phyloP scores from a whole-genome alignment of 2,329 filamentous ascomycete species.

The Fonsecaea multimorphosa region DNA sequence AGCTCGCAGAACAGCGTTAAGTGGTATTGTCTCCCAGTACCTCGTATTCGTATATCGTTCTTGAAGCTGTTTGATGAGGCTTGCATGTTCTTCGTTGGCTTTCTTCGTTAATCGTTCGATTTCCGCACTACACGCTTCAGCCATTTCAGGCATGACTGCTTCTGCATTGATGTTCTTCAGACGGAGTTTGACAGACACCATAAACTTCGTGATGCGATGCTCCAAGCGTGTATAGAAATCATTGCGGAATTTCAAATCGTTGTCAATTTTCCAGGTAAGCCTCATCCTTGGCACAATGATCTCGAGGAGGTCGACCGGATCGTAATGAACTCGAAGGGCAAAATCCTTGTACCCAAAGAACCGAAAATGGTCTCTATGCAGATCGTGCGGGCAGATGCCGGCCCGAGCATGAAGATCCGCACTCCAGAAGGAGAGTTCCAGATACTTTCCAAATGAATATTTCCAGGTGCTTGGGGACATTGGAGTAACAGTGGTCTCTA shows the following conservation, averaged over 20 bases:
- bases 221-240: conserved; percentile 84
- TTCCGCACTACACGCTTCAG: conserved; percentile 79
- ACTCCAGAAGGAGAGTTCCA: conserved; percentile 98
- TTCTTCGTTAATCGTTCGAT: conserved; percentile 78
- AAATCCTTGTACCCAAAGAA: conserved; percentile 91
- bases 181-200: conserved; percentile 80
- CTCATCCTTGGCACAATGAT: conserved; percentile 88
- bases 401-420: conserved; percentile 76
- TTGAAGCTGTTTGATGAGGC: conserved; percentile 77
- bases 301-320: conserved; percentile 89
- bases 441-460: conserved; percentile 97
- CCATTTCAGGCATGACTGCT: conserved; percentile 85
- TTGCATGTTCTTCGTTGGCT: conserved; percentile 80
- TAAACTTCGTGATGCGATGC: conserved; percentile 83
- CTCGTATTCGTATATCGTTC: conserved; percentile 90
- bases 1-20: conserved; percentile 85
- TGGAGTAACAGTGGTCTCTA: conserved; percentile 83
- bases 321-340: conserved; percentile 87
- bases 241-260: conserved; percentile 90
- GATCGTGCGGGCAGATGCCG: conserved; percentile 84
- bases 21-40: conserved; percentile 94
- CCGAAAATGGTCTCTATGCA: conserved; percentile 87
- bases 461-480: conserved; percentile 98
- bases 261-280: conserved; percentile 97
- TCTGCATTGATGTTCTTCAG: conserved; percentile 90